A percentile compares a stretch with the other conserved stretches of the same genome.
These are phyloP conservation scores for Russula olivacea DNA, from an alignment of 768 basidiomycete genomes.

Conservation along the genomic window DNA sequence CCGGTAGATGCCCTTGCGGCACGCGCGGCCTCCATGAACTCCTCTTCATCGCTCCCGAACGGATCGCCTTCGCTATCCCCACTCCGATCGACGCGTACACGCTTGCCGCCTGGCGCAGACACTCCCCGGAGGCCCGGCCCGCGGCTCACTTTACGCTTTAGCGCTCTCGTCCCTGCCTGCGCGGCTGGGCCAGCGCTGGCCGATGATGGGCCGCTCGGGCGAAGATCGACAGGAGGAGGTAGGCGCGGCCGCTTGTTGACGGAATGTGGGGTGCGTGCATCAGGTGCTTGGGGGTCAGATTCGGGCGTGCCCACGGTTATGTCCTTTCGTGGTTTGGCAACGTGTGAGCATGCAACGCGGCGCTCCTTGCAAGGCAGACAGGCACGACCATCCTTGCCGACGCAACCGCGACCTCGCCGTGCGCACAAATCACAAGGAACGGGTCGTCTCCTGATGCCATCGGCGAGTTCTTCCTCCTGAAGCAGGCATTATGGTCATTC, in stretches of 20 bases:
- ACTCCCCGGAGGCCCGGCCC: conserved; percentile 8
- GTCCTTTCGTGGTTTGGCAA: conserved; percentile 22
- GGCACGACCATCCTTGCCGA: conserved; percentile 21
- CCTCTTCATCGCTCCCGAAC: conserved; percentile 21
- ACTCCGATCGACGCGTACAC: conserved; percentile 18
- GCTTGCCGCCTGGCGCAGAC: conserved; percentile 2
- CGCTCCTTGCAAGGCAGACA: conserved; percentile 24
- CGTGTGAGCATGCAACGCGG: conserved; percentile 23
- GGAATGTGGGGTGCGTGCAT: conserved; percentile 2
- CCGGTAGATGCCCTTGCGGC: conserved; percentile 9
- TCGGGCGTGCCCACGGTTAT: conserved; percentile 15
- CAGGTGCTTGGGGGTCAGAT: conserved; percentile 13
- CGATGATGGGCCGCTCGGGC: not conserved
- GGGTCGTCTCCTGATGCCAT: conserved; percentile 19
- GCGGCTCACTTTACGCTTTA: conserved; percentile 21
- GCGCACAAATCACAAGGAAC: conserved; percentile 18
- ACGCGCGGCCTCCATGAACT: conserved; percentile 23
- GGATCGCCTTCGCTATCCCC: conserved; percentile 21
- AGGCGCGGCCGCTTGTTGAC: conserved; percentile 14
- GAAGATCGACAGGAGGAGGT: conserved; percentile 1
- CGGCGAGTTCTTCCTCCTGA: conserved; percentile 20
- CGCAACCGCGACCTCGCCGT: conserved; percentile 15
- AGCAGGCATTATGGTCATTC: not conserved
- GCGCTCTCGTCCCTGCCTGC: conserved; percentile 10
- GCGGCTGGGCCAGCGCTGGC: conserved; percentile 12